Percentiles rank a stretch among this genome's conserved stretches.
phyloP scores from a whole-genome alignment of 2,329 filamentous ascomycete species.

The Incumbomyces delicatus region DNA sequence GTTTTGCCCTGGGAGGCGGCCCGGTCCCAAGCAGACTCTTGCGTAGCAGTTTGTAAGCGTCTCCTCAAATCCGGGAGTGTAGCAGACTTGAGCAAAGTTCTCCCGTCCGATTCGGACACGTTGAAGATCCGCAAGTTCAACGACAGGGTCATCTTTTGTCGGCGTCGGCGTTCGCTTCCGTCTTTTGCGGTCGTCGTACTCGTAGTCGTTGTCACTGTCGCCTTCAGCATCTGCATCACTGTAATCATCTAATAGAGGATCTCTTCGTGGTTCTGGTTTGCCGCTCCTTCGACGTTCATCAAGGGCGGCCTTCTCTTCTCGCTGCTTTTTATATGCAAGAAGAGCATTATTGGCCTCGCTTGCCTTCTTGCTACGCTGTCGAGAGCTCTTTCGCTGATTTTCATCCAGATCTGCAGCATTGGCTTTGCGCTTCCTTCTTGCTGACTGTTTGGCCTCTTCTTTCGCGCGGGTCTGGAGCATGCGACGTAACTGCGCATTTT shows the following conservation, averaged over 20 bases:
- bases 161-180: constrained; percentile 40
- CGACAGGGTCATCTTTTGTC: constrained; percentile 56
- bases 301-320: constrained; percentile 47
- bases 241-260: constrained; percentile 51
- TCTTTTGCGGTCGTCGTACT: constrained; percentile 55
- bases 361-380: constrained; percentile 58
- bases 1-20: constrained; percentile 60
- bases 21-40: constrained; percentile 71
- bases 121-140: constrained; percentile 72
- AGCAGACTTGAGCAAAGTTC: constrained; percentile 84
- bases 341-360: constrained; percentile 61
- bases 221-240: constrained; percentile 51
- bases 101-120: constrained; percentile 72
- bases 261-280: constrained; percentile 42
- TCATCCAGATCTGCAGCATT: constrained; percentile 71
- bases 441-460: constrained; percentile 44
- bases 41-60: constrained; percentile 75
- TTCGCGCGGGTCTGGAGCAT: constrained; percentile 61
- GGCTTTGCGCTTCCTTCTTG: constrained; percentile 62
- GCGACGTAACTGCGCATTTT: constrained; percentile 71
- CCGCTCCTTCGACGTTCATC: constrained; percentile 41
- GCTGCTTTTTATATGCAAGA: constrained; percentile 56
- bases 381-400: constrained; percentile 60
- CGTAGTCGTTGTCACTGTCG: constrained; percentile 68
- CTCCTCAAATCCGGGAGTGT: constrained; percentile 80